A percentile compares a stretch with the other conserved stretches of the same genome.
These are phyloP conservation scores for Trypanosoma platydactyli DNA, from an alignment of 208 protist species.

Conservation along the genomic window DNA sequence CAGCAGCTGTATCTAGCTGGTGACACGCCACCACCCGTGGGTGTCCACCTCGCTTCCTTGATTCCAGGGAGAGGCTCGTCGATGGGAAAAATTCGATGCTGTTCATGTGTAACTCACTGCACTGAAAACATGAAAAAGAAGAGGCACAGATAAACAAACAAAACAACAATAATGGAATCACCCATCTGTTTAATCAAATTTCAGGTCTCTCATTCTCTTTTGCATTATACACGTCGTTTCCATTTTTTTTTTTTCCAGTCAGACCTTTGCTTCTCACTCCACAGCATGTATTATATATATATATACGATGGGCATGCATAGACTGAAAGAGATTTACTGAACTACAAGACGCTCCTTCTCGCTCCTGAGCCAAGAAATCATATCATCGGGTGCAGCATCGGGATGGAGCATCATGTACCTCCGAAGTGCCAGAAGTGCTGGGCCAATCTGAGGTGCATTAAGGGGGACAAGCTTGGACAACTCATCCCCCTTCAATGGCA, in stretches of 20 bases:
- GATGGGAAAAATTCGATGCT: constrained; percentile 8
- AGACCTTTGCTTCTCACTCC: background rate
- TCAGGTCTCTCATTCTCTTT: background rate
- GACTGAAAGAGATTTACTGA: background rate
- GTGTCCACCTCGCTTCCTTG: constrained; percentile 15
- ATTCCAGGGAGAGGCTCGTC: constrained; percentile 13
- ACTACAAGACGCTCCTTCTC: background rate
- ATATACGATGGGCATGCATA: constrained; percentile 11
- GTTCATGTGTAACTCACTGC: constrained; percentile 9
- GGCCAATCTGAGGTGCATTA: constrained; percentile 46
- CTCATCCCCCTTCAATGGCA: constrained; percentile 74
- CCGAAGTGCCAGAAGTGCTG: constrained; percentile 50
- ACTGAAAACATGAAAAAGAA: constrained; percentile 14
- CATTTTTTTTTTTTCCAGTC: constrained; percentile 1
- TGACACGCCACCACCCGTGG: constrained; percentile 4
- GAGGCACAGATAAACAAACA: constrained; percentile 16
- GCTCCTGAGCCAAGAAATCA: constrained; percentile 30
- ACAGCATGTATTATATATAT: no score
- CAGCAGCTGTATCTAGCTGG: background rate
- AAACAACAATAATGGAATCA: background rate
- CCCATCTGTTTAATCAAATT: background rate
- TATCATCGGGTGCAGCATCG: constrained; percentile 27
- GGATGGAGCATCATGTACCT: constrained; percentile 60
- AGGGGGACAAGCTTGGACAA: constrained; percentile 50
- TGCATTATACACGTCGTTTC: background rate